Base-by-base conservation (phyloP, 2,329 filamentous ascomycete species). In the Ceratocystis eucalypticola region DNA sequence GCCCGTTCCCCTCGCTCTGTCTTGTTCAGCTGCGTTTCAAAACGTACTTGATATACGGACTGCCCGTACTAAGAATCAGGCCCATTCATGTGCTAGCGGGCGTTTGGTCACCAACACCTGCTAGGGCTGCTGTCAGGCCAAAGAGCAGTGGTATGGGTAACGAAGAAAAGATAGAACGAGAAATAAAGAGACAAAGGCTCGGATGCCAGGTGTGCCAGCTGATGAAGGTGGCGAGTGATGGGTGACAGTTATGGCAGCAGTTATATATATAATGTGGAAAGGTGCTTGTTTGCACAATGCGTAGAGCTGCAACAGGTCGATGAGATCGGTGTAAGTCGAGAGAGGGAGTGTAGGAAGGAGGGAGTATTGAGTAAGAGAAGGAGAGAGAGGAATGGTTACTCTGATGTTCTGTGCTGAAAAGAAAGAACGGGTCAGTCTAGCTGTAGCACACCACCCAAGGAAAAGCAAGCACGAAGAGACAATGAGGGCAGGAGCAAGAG, bases 21-120 rank as follows among this genome's bases (percentile, higher is more conserved):
- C 55, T 10, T 37, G 55, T 37, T 37, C 55, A 28, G 55, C 55
- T 25, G 55, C 28, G 55, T 59, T 59, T 59, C 1, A 37, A 59
- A 59, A 59, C 55, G 55, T 59, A 63, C 45, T 28, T 63, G 61
- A 48, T 46, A 50, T 63, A 63, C 61, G 61, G 61, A 63, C 45
- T 45, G 61, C 25, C 61, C 61, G 61, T 63, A 63, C 46, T 63
- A 59, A 33, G 55, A 59, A 33, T 33, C 55, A 59, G 30, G 55
- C 25, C 55, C 33, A 59, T 22, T 59, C 55, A 59, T 59, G 55
- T 59, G 55, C 55, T 20, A n/a, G 55, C 20, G 17, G n/a, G 28
- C 28, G 55, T 59, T 28, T 59, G 28, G 55, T 59, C 55, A 30
- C 55, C 55, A 59, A 59, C 55, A 59, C 30, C 55, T 59, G 28